Evolutionary conservation across 1,284 basidiomycete species (phyloP).

Genomic region (Tremellales sp.): DNA sequence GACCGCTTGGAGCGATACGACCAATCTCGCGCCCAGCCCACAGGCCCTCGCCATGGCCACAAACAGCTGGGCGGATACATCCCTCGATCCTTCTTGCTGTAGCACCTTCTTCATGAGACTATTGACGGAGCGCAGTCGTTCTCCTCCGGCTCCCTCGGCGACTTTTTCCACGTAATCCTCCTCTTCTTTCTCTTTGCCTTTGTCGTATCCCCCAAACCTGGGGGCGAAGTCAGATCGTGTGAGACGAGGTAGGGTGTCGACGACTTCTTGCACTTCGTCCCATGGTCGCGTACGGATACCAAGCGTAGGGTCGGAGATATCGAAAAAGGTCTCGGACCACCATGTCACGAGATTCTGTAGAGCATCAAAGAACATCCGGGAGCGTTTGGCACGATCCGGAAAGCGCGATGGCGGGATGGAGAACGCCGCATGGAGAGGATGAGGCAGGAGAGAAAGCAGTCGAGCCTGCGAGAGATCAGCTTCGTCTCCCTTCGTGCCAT

Average conservation of each 20-base stretch:
- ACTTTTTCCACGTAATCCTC: constrained; percentile 36
- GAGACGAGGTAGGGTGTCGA: constrained; percentile 36
- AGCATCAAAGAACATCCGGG: constrained; percentile 77
- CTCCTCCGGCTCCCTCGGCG: constrained; percentile 54
- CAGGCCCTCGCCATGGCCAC: constrained; percentile 83
- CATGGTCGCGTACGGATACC: constrained; percentile 67
- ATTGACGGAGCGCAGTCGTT: constrained; percentile 69
- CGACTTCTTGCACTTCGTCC: constrained; percentile 54
- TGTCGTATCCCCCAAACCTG: constrained; percentile 45
- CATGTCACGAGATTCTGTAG: constrained; percentile 69
- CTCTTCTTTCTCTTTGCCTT: constrained; percentile 37
- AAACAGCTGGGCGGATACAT: constrained; percentile 86
- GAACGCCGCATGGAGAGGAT: constrained; percentile 73
- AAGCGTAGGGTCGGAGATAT: constrained; percentile 52
- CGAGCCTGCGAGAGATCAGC: constrained; percentile 52
- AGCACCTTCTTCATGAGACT: constrained; percentile 87
- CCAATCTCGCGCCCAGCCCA: constrained; percentile 80
- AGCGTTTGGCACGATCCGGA: constrained; percentile 72
- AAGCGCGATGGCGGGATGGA: constrained; percentile 76
- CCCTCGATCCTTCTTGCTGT: constrained; percentile 73
- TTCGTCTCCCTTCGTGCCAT: no score
- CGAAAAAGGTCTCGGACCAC: constrained; percentile 70
- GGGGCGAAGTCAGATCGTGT: constrained; percentile 21
- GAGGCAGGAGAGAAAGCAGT: constrained; percentile 75
- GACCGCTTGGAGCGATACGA: constrained; percentile 85